These are phyloP conservation scores for Phialophora chinensis DNA, from an alignment of 2,329 filamentous ascomycete species.

Conservation along the genomic window DNA sequence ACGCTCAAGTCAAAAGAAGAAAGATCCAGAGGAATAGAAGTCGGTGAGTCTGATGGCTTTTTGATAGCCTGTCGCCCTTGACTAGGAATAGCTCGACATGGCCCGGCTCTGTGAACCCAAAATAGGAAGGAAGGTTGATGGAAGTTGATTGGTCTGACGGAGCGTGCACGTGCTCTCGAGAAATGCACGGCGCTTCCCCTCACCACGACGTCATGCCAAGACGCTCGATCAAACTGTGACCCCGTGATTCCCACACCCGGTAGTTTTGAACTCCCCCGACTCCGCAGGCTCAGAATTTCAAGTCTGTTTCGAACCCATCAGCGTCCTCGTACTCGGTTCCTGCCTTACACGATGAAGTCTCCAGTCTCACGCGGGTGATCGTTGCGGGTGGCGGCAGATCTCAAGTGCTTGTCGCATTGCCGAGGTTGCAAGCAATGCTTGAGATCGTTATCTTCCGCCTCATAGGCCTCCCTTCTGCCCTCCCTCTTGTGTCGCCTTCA, in stretches of 20 bases:
- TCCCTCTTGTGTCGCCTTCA: neutral
- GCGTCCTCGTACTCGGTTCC: neutral
- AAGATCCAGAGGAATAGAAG: neutral
- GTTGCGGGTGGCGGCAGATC: conserved; percentile 10
- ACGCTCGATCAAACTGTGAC: neutral
- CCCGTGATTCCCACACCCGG: neutral
- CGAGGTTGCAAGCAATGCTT: neutral
- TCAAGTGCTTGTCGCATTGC: neutral
- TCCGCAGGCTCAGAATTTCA: neutral
- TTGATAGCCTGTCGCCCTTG: neutral
- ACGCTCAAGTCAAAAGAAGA: conserved; percentile 1
- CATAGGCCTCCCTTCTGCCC: neutral
- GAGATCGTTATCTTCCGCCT: conserved; percentile 7
- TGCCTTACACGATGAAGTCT: neutral
- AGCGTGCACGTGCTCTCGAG: neutral
- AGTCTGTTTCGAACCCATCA: neutral
- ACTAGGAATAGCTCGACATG: neutral
- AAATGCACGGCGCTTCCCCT: neutral
- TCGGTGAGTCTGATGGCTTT: conserved; percentile 13
- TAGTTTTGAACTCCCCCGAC: neutral
- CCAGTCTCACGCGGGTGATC: neutral
- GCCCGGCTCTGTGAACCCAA: neutral
- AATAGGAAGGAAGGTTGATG: conserved; percentile 20
- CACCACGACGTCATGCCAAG: neutral
- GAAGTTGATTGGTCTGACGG: neutral